These are phyloP conservation scores for Periconia sp. DNA, from an alignment of 2,329 filamentous ascomycete species.

Conservation along the genomic window DNA sequence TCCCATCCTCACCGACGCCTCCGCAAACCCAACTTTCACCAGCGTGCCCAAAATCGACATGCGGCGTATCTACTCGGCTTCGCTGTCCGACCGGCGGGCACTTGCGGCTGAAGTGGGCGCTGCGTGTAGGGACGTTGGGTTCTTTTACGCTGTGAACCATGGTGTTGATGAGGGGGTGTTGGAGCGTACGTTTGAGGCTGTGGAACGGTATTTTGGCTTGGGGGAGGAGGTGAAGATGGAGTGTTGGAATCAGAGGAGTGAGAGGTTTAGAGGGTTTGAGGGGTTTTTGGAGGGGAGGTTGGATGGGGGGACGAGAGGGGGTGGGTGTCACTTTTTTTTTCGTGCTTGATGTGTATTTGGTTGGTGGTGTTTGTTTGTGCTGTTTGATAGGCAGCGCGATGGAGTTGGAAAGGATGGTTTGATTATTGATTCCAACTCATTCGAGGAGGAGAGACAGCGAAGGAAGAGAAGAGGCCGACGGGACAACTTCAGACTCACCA, in stretches of 20 bases:
- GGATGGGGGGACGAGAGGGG: conserved; percentile 36
- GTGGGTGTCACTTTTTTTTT: neutral
- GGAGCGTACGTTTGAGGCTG: conserved; percentile 30
- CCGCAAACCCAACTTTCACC: conserved; percentile 27
- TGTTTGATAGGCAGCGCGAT: neutral
- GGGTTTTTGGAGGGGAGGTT: conserved; percentile 40
- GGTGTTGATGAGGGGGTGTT: conserved; percentile 30
- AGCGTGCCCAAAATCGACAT: conserved; percentile 35
- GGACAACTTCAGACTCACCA: neutral
- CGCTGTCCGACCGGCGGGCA: conserved; percentile 24
- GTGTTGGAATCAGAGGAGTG: conserved; percentile 37
- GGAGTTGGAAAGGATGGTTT: neutral
- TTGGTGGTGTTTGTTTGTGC: neutral
- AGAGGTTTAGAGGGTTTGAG: conserved; percentile 40
- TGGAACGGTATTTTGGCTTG: conserved; percentile 35
- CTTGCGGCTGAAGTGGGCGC: conserved; percentile 32
- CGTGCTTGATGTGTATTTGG: neutral
- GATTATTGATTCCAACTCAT: too few relatives aligned
- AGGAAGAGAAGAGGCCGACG: neutral
- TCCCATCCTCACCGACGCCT: conserved; percentile 24
- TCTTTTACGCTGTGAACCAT: conserved; percentile 38
- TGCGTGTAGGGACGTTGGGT: conserved; percentile 37
- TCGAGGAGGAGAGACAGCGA: too few relatives aligned
- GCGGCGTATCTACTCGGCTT: conserved; percentile 28
- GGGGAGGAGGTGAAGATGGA: conserved; percentile 39